Percentiles rank a stretch among this genome's conserved stretches.
Evolutionary conservation across 2,329 filamentous ascomycete genomes (phyloP).

Genomic region (Fusarium sp.): DNA sequence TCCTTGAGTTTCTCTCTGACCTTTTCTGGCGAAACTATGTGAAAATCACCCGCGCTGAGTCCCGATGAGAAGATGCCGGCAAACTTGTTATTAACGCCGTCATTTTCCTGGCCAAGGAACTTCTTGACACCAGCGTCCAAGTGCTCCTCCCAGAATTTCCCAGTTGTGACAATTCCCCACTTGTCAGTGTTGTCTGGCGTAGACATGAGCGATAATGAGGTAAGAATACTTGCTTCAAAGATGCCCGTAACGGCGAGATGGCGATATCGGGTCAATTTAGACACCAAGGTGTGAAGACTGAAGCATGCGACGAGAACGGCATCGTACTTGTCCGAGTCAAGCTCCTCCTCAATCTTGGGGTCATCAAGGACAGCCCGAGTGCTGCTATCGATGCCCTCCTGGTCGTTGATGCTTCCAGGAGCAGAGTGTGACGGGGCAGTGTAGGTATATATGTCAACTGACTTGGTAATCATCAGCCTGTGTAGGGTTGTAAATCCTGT

Average conservation of each 20-base stretch:
- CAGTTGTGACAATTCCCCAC: conserved; percentile 92
- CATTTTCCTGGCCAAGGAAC: conserved; percentile 65
- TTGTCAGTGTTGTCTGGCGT: conserved; percentile 48
- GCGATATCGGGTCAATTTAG: conserved; percentile 57
- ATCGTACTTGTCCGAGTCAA: conserved; percentile 63
- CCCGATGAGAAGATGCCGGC: conserved; percentile 85
- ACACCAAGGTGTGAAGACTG: conserved; percentile 81
- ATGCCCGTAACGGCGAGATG: conserved; percentile 66
- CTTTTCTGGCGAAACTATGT: conserved; percentile 70
- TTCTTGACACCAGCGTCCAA: conserved; percentile 70
- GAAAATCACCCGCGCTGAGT: conserved; percentile 80
- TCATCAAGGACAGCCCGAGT: conserved; percentile 68
- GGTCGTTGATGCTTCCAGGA: conserved; percentile 81
- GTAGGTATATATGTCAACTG: conserved; percentile 66
- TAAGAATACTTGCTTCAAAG: conserved; percentile 81
- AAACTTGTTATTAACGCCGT: conserved; percentile 62
- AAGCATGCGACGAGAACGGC: conserved; percentile 91
- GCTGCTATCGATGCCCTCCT: conserved; percentile 71
- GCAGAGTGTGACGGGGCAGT: conserved; percentile 67
- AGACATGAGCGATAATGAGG: conserved; percentile 63
- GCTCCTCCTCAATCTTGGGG: conserved; percentile 51
- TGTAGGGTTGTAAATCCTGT: conserved; percentile 5
- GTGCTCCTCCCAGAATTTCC: conserved; percentile 81
- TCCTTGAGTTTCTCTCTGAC: conserved; percentile 72
- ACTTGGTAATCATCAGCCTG: conserved; percentile 47